Evolutionary conservation across 2,329 filamentous ascomycete species (phyloP).

Genomic region (Diaporthe citriasiana): DNA sequence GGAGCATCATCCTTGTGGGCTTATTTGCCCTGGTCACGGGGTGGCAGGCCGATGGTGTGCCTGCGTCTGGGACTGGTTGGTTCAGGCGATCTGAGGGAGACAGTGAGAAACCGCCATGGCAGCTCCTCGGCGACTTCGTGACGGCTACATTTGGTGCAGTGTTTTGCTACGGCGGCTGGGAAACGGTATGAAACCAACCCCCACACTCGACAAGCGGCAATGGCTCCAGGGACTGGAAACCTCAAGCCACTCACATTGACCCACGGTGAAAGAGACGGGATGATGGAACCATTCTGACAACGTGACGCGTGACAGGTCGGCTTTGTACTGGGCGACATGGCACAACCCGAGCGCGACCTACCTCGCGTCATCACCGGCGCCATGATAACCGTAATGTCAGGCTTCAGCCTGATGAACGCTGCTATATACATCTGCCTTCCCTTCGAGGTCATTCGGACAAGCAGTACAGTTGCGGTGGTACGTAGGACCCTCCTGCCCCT

Average conservation of each 20-base stretch:
- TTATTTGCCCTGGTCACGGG: conserved; percentile 46
- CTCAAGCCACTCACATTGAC: conserved; percentile 3
- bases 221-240: not conserved
- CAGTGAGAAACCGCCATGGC: conserved; percentile 49
- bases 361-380: conserved; percentile 58
- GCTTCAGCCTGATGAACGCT: conserved; percentile 58
- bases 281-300: conserved; percentile 27
- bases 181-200: conserved; percentile 54
- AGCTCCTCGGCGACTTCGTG: conserved; percentile 55
- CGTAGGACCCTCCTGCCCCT: conserved; percentile 11
- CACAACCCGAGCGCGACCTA: conserved; percentile 48
- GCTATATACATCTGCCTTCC: conserved; percentile 59
- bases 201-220: not conserved
- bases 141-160: conserved; percentile 59
- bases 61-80: conserved; percentile 53
- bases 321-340: conserved; percentile 50
- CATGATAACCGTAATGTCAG: conserved; percentile 57
- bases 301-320: conserved; percentile 37
- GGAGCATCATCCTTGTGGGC: conserved; percentile 47
- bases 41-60: conserved; percentile 54
- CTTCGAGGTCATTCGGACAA: conserved; percentile 56
- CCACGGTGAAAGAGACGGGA: conserved; percentile 1
- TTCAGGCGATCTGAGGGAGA: conserved; percentile 44
- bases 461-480: conserved; percentile 59
- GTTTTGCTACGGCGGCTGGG: conserved; percentile 61